These are phyloP conservation scores for Geotrichum restrictum DNA, from an alignment of 1,139 yeast genomes.

Conservation along the genomic window DNA sequence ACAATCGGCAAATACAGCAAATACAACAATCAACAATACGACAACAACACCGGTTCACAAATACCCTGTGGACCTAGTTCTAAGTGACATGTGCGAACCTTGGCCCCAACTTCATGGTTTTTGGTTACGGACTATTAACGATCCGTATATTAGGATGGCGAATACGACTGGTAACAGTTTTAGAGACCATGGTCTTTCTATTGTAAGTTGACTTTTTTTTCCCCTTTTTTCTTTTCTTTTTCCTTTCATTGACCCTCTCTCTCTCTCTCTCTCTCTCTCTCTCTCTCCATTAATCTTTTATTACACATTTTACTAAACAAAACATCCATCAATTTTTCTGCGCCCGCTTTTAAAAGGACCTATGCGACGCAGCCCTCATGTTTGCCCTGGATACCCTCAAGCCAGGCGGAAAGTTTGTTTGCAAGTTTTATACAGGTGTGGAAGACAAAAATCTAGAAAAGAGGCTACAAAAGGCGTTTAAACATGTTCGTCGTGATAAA, in stretches of 20 bases:
- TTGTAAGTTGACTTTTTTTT: conserved; percentile 40
- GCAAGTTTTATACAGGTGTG: conserved; percentile 67
- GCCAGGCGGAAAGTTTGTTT: conserved; percentile 66
- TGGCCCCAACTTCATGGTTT: conserved; percentile 61
- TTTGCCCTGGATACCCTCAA: conserved; percentile 65
- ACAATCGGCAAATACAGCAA: conserved; percentile 9
- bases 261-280: not conserved
- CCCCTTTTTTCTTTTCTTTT: not conserved
- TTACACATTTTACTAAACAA: no score
- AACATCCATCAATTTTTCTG: not conserved
- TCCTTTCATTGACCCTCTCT: not conserved
- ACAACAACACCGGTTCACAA: conserved; percentile 8
- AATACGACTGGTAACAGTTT: conserved; percentile 63
- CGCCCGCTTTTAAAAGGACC: conserved; percentile 45
- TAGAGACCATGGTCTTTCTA: conserved; percentile 58
- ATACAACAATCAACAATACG: not conserved
- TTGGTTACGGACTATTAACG: conserved; percentile 70
- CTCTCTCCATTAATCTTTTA: no score
- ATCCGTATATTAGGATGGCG: conserved; percentile 73
- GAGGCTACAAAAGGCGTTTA: conserved; percentile 58
- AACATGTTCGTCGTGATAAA: conserved; percentile 52
- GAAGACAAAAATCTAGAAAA: conserved; percentile 60
- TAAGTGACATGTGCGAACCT: conserved; percentile 87
- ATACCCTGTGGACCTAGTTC: conserved; percentile 58
- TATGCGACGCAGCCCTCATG: conserved; percentile 86